Evolutionary conservation across 2,329 filamentous ascomycete species (phyloP), one percentile per base, ranked within the genome.

Genomic region (Ophiosphaerella narmari): DNA sequence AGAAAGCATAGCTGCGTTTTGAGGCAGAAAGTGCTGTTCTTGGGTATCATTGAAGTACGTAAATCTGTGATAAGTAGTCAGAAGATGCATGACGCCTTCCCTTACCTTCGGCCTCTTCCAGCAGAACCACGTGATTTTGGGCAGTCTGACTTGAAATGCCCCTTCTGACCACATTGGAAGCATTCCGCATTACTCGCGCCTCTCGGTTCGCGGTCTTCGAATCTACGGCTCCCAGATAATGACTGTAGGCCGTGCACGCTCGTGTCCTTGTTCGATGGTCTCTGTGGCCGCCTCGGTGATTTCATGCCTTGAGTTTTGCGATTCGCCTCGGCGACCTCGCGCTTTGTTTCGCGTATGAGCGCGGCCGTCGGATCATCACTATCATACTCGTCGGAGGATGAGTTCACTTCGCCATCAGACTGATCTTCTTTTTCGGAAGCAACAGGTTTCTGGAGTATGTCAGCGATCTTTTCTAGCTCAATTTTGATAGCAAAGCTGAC

Each of bases 231-330:
- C 23, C 77, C 77, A 50, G 86, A 89, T 39, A 90, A 83, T 1
- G 84, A 86, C 4, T 78, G 80, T 48, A 86, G 67, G 21, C 78
- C 78, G 63, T 87, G 87, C 48, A 90, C 73, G 53, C 86, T 62
- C 48, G 59, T 86, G 43, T 89, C 78, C 47, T 87, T 83, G 68
- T 86, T 87, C 69, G 85, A 85, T 62, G 82, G 80, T 36, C 84
- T 82, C 7, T 83, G 81, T 14, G 86, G 70, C 57, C 83, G 77
- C 55, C 75, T 74, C 11, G 78, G 80, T 21, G 38, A 41, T 13
- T 47, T 34, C 77, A 63, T 78, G 79, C 75, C 70, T 29, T 75
- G 74, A 43, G 77, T 75, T 36, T 72, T 73, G 41, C 76, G 76
- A 8, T 70, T 66, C 52, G 73, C 73, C 18, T 74, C 70, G 3